Percentiles rank a stretch among this genome's conserved stretches.
Conservation (phyloP, 2,329 filamentous ascomycete species). For the Monilinia laxa region DNA sequence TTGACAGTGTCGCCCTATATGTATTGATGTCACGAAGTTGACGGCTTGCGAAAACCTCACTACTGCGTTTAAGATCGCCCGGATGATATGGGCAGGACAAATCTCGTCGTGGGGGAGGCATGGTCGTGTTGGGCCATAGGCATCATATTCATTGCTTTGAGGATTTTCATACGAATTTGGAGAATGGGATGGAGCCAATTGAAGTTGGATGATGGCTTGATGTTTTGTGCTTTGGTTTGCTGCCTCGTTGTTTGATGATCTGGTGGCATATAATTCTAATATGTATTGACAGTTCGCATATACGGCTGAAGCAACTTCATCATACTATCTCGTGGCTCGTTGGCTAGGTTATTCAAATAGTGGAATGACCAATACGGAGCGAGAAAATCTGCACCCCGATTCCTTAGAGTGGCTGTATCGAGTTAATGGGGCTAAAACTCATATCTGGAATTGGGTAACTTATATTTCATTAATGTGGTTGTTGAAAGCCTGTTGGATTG, state of each 20-base stretch:
- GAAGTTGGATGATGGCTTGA: constrained; percentile 10
- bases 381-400: constrained; percentile 11
- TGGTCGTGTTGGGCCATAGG: constrained; percentile 20
- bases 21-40: background rate
- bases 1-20: background rate
- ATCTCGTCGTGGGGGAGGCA: constrained; percentile 19
- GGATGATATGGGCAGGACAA: constrained; percentile 15
- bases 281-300: constrained; percentile 13
- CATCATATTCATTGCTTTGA: constrained; percentile 2
- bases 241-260: too few relatives aligned
- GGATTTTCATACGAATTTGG: constrained; percentile 1
- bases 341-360: constrained; percentile 16
- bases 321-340: constrained; percentile 2
- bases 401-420: constrained; percentile 18
- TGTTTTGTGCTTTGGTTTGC: constrained; percentile 16
- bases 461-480: constrained; percentile 16
- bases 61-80: constrained; percentile 5
- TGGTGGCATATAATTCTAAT: background rate
- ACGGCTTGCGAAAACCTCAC: background rate
- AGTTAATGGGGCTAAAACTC: constrained; percentile 16
- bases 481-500: constrained; percentile 17
- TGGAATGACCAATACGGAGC: constrained; percentile 6
- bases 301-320: constrained; percentile 7
- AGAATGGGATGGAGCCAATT: constrained; percentile 16
- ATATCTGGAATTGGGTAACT: constrained; percentile 17